A percentile compares a stretch with the other conserved stretches of the same genome.
These are phyloP conservation scores for Chondrostereum purpureum DNA, from an alignment of 1,284 basidiomycete species.

Conservation along the genomic window DNA sequence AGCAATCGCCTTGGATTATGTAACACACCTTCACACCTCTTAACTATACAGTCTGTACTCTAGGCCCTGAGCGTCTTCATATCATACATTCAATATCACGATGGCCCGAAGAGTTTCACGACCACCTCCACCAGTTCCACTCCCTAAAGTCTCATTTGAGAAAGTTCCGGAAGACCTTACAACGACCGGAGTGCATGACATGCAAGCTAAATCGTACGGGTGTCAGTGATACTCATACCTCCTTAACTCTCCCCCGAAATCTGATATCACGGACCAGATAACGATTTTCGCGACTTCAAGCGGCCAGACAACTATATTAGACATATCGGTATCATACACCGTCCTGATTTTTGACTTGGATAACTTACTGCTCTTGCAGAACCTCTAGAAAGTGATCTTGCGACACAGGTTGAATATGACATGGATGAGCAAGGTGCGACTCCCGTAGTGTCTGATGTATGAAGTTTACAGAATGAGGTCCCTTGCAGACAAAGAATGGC, in stretches of 20 bases:
- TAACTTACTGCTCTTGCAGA: constrained; percentile 40
- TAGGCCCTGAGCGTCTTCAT: too few species aligned
- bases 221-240: constrained; percentile 42
- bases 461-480: constrained; percentile 5
- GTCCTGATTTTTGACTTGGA: not conserved
- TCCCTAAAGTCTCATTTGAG: constrained; percentile 59
- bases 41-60: too few species aligned
- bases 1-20: too few species aligned
- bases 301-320: constrained; percentile 86
- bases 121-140: constrained; percentile 22
- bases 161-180: constrained; percentile 53
- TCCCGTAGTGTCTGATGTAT: not conserved
- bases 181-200: constrained; percentile 46
- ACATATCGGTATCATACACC: constrained; percentile 63
- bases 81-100: too few species aligned
- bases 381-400: constrained; percentile 88
- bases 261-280: not conserved
- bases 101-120: constrained; percentile 28
- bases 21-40: too few species aligned
- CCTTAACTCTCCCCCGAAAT: constrained; percentile 3
- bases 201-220: constrained; percentile 51
- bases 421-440: constrained; percentile 98
- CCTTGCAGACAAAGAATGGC: constrained; percentile 85
- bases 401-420: constrained; percentile 95
- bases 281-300: constrained; percentile 66